Percentiles rank a stretch among this genome's conserved stretches.
Evolutionary conservation across 345 rosid species (phyloP).

Genomic region (Citrus glauca): DNA sequence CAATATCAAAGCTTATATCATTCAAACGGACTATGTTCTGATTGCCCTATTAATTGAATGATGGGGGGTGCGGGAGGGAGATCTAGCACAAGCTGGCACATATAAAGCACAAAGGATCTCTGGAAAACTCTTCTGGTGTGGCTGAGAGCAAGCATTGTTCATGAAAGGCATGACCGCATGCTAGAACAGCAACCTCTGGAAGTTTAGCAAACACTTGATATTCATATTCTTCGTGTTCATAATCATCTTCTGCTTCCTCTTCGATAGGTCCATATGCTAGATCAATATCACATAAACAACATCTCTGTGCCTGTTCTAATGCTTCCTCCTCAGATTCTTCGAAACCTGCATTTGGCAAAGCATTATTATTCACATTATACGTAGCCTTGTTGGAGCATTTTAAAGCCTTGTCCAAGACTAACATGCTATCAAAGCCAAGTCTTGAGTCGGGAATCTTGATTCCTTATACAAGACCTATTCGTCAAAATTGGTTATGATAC

Average conservation of each 20-base stretch:
- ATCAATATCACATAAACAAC: neutral
- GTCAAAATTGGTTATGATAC: too few species aligned
- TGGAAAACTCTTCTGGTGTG: neutral
- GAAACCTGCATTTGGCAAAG: neutral
- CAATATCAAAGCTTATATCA: too few species aligned
- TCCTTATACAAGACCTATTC: too few species aligned
- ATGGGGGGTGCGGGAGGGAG: neutral
- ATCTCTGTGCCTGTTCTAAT: neutral
- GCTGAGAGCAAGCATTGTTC: neutral
- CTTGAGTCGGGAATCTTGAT: too few species aligned
- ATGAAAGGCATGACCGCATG: conserved; percentile 7
- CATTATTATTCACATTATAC: too few species aligned
- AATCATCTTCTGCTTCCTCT: neutral
- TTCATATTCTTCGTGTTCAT: neutral
- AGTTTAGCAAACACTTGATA: neutral
- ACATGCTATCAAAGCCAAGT: too few species aligned
- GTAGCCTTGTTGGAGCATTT: neutral
- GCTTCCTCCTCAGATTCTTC: neutral
- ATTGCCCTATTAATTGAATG: neutral
- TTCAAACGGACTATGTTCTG: neutral
- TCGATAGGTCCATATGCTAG: neutral
- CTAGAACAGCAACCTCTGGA: neutral
- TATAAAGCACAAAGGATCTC: neutral
- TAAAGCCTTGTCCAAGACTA: neutral
- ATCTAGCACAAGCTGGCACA: neutral